Evolutionary conservation across 2,329 filamentous ascomycete genomes (phyloP).

Genomic region (Trichoderma koningiopsis): DNA sequence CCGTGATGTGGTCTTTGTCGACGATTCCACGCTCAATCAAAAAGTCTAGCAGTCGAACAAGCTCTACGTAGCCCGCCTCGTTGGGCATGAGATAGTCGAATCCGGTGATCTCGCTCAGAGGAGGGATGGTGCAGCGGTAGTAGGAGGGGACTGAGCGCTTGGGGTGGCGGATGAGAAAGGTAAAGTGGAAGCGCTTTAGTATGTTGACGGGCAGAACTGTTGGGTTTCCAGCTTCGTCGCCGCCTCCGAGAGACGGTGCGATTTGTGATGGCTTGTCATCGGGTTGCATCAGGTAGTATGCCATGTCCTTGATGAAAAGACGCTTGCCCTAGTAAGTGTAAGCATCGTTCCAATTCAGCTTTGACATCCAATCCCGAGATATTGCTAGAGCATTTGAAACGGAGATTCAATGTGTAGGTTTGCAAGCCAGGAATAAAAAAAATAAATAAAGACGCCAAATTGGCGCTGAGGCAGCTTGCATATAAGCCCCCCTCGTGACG

Average conservation of each 20-base stretch:
- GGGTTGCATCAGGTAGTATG: conserved; percentile 85
- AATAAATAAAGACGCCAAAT: neutral
- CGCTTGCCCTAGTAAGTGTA: conserved; percentile 70
- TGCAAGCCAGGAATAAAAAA: too few species aligned
- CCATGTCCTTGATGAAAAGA: conserved; percentile 97
- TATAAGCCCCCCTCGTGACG: neutral
- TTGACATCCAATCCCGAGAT: neutral
- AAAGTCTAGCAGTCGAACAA: conserved; percentile 85
- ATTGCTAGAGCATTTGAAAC: neutral
- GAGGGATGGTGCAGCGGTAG: conserved; percentile 90
- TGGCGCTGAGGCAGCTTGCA: neutral
- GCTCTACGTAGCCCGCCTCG: conserved; percentile 89
- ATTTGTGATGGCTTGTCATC: conserved; percentile 67
- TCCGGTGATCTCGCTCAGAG: conserved; percentile 77
- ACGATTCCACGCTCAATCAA: conserved; percentile 69
- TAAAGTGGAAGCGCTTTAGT: conserved; percentile 84
- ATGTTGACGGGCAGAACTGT: conserved; percentile 77
- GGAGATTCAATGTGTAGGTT: conserved; percentile 14
- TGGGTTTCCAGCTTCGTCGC: conserved; percentile 70
- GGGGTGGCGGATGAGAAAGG: conserved; percentile 97
- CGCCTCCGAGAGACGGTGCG: conserved; percentile 77
- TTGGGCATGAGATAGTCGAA: conserved; percentile 84
- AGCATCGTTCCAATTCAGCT: conserved; percentile 27
- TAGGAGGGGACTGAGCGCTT: conserved; percentile 88
- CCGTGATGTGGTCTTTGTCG: conserved; percentile 73